phyloP scores from a whole-genome alignment of 495 filamentous ascomycete species.

The Aspergillus affinis region DNA sequence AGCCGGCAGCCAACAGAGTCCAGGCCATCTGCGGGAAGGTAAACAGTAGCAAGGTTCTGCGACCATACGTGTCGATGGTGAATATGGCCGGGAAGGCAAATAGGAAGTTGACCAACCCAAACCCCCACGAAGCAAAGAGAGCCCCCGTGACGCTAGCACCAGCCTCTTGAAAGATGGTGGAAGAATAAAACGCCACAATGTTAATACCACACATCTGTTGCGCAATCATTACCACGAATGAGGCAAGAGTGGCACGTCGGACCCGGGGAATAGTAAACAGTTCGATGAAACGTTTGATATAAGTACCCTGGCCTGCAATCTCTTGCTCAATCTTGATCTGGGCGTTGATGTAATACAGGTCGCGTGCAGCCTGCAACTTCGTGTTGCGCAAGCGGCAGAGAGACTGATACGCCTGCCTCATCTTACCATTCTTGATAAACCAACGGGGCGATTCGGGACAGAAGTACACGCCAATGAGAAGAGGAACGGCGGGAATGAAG shows the following conservation, averaged over 20 bases:
- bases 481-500: constrained; percentile 69
- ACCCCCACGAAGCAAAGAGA: constrained; percentile 73
- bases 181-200: constrained; percentile 85
- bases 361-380: constrained; percentile 60
- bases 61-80: constrained; percentile 84
- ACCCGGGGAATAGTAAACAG: constrained; percentile 69
- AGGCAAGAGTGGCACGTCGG: constrained; percentile 65
- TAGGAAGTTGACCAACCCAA: constrained; percentile 78
- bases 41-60: constrained; percentile 72
- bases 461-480: constrained; percentile 61
- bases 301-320: constrained; percentile 48
- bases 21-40: constrained; percentile 86
- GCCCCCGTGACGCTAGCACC: constrained; percentile 57
- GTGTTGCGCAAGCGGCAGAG: constrained; percentile 61
- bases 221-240: constrained; percentile 66
- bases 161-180: constrained; percentile 67
- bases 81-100: constrained; percentile 81
- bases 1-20: constrained; percentile 70
- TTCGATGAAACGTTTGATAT: constrained; percentile 57
- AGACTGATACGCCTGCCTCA: constrained; percentile 56
- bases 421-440: constrained; percentile 62
- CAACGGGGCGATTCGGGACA: constrained; percentile 71
- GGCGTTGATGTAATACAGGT: constrained; percentile 65
- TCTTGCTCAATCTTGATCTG: constrained; percentile 56
- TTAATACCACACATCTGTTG: constrained; percentile 83